Base-by-base conservation (phyloP, 192 early-diverging fungal species). In the Phycomyces nitens region DNA sequence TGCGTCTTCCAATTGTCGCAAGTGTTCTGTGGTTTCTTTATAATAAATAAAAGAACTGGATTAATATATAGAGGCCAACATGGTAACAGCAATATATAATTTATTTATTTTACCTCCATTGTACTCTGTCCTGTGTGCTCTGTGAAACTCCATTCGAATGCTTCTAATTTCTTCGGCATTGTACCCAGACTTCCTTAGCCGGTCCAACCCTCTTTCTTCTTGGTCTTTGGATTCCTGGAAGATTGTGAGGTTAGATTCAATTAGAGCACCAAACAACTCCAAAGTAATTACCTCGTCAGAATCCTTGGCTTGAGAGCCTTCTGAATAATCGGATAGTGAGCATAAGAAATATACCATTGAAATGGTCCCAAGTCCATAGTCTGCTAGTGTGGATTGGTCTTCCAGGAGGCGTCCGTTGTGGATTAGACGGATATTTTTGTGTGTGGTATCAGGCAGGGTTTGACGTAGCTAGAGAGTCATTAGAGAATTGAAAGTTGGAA, bases 141-240 rank as follows among this genome's bases (percentile, higher is more conserved):
- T 68, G 69, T 84, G 83, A 40, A 84, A 84, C 53, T 82, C 77
- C 38, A 66, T 56, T 0, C 83, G 77, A 26, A 84, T 75, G 27
- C 65, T 79, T 40, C 68, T 70, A 47, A 84, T 80, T 42, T 84
- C 83, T 49, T 82, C 79, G 16, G 80, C 77, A 26, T 77, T 80
- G 51, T 81, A 84, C n/a, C 83, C 83, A 23, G 78, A 77, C 38
- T 80, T 79, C 42, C 76, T 64, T 24, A 84, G 51, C 21, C 79
- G 74, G 64, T 84, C 79, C 44, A 84, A 82, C 0, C 83, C 83
- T 47, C 18, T 47, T 47, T 47, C 44, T 47, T 14, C 18, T 47
- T 47, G 44, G 12, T 11, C 44, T 47, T 14, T 11, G 18, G 4
- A 3, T 34, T 34, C 29, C 29, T 34, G 7, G 2, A 34, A 34